Base-by-base conservation (phyloP, 108 stramenopile species). In the Epipyxis sp. region DNA sequence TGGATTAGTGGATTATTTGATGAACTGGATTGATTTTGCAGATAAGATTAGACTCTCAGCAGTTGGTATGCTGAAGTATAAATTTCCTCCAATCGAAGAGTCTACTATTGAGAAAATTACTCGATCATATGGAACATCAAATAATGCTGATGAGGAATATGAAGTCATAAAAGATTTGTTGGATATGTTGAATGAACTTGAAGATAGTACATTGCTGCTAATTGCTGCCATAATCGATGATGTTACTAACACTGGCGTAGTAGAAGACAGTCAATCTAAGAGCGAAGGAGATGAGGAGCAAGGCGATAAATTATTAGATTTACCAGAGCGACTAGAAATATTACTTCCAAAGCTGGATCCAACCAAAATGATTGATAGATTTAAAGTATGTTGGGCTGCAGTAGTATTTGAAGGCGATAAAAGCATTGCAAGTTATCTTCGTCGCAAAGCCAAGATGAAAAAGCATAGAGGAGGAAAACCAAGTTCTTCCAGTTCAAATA, bases 361-460 rank as follows among this genome's bases (percentile, higher is more conserved):
- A 37, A 16, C 29, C 16, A 16, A 37, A 25, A 37, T 68, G 65
- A 41, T 68, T 20, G 20, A 40, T 68, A 20, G 65, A 13, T 68
- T 68, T 25, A 68, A 68, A 41, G 20, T 68, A 16, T 68, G 20
- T 37, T 68, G 65, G 65, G 65, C 65, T 20, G 65, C 54, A 16
- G 65, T 37, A 13, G 65, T 68, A 16, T 68, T 37, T 37, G 35
- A 41, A 13, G 40, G 20, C 20, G 39, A 37, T 16, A 68, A 16
- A 20, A 41, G 40, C 65, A 25, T 68, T 20, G 20, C 13, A 13
- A 16, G 65, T 20, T 40, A 68, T 68, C 41, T 13, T 41, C 41
- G 65, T 20, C 65, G 20, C 20, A 13, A 40, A 68, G 40, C 16
- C 16, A 68, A 40, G 20, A 20, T 37, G 39, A 20, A 20, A 20